Evolutionary conservation across 129 eudicot species (phyloP).

Genomic region (Lactuca sativa): DNA sequence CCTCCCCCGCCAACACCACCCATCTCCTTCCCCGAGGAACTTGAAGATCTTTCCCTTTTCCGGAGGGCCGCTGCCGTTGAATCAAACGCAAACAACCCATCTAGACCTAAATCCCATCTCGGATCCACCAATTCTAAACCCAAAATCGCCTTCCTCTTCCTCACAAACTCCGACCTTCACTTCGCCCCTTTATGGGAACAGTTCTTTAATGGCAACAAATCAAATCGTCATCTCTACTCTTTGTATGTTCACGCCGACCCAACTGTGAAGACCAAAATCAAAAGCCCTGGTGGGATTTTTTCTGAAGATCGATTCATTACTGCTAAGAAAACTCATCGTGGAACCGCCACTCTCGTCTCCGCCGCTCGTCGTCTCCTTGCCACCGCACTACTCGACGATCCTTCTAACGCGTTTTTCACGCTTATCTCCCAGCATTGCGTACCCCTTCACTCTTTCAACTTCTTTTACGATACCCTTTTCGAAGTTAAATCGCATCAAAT

Average conservation of each 20-base stretch:
- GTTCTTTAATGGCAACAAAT: constrained; percentile 36
- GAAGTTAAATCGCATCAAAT: constrained; percentile 22
- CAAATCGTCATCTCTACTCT: constrained; percentile 40
- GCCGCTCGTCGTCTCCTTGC: constrained; percentile 89
- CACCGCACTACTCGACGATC: constrained; percentile 70
- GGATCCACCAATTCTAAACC: constrained; percentile 55
- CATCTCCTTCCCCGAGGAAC: constrained; percentile 74
- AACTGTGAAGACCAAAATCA: constrained; percentile 30
- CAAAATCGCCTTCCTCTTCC: constrained; percentile 86
- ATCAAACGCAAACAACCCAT: constrained; percentile 23
- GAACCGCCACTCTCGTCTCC: constrained; percentile 76
- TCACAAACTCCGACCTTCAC: constrained; percentile 71
- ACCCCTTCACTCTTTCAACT: constrained; percentile 70
- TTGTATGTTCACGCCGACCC: constrained; percentile 87
- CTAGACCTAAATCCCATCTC: constrained; percentile 47
- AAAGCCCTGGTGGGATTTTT: constrained; percentile 57
- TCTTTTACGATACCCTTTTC: constrained; percentile 44
- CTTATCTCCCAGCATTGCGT: constrained; percentile 76
- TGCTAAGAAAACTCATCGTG: constrained; percentile 55
- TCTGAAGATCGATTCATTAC: constrained; percentile 42
- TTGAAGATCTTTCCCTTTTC: constrained; percentile 84
- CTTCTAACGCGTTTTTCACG: constrained; percentile 61
- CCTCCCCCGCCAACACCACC: constrained; percentile 54
- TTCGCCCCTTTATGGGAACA: constrained; percentile 74
- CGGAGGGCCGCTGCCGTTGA: constrained; percentile 52